A percentile compares a stretch with the other conserved stretches of the same genome.
Evolutionary conservation across 1,284 basidiomycete species (phyloP).

Genomic region (Amylostereum chailletii): DNA sequence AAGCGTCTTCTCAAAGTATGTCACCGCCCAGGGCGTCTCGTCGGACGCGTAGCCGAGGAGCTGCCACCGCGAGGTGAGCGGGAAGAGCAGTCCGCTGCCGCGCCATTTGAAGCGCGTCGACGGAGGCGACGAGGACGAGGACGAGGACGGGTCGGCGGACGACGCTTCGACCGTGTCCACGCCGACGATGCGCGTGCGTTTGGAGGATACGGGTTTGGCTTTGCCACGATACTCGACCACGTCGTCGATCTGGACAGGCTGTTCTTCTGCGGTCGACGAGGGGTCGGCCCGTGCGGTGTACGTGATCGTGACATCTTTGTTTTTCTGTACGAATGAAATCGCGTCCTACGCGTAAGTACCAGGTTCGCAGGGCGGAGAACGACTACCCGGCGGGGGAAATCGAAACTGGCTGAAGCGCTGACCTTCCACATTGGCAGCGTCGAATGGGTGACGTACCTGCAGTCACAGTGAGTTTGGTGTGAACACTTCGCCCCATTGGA

Average conservation of each 20-base stretch:
- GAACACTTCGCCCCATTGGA: background rate
- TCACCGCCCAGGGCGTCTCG: constrained; percentile 30
- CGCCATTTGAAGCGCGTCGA: constrained; percentile 37
- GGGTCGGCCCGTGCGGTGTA: constrained; percentile 21
- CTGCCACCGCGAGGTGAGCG: constrained; percentile 39
- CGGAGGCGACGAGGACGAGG: too few species aligned
- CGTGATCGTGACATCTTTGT: constrained; percentile 37
- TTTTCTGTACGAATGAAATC: constrained; percentile 15
- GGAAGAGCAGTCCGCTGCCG: constrained; percentile 32
- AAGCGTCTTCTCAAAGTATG: constrained; percentile 41
- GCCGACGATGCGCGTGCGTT: constrained; percentile 25
- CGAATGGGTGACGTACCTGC: constrained; percentile 33
- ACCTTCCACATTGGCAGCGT: constrained; percentile 42
- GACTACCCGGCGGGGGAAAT: background rate
- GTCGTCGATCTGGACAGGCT: constrained; percentile 26
- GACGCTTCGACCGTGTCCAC: constrained; percentile 23
- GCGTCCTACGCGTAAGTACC: too few species aligned
- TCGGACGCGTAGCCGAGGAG: constrained; percentile 26
- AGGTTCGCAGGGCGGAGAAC: too few species aligned
- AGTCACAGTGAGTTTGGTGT: background rate
- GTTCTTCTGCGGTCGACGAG: constrained; percentile 6
- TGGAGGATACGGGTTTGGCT: constrained; percentile 17
- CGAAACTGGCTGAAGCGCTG: constrained; percentile 5
- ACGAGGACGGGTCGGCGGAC: constrained; percentile 7
- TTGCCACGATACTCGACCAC: constrained; percentile 28